phyloP scores from a whole-genome alignment of 495 filamentous ascomycete genomes.

The Trichoderma reesei region DNA sequence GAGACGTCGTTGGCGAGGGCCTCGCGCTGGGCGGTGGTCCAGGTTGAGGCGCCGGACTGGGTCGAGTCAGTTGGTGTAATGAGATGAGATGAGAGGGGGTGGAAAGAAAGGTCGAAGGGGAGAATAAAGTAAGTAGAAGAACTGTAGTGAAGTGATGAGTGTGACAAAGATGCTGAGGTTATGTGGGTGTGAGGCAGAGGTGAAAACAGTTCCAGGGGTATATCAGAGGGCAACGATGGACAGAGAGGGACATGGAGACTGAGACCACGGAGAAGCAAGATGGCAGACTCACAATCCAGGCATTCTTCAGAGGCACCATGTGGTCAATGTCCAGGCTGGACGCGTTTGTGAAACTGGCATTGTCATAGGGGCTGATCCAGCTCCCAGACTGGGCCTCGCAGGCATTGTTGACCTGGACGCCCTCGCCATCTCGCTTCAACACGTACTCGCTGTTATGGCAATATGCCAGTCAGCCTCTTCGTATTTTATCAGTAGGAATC shows the following conservation, averaged over 20 bases:
- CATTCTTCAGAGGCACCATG: conserved; percentile 62
- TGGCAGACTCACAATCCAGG: conserved; percentile 49
- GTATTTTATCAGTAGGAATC: not conserved
- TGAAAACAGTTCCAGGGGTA: conserved; percentile 58
- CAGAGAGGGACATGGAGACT: not conserved
- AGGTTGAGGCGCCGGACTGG: conserved; percentile 41
- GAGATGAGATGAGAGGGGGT: not conserved
- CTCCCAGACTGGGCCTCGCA: conserved; percentile 50
- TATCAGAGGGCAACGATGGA: not conserved
- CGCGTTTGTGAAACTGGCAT: conserved; percentile 53
- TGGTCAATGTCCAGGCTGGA: conserved; percentile 69
- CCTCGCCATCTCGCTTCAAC: conserved; percentile 56
- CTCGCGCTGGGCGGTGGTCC: conserved; percentile 54
- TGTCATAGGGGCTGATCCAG: conserved; percentile 62
- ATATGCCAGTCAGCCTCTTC: not conserved
- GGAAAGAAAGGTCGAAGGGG: not conserved
- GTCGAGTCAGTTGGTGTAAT: not conserved
- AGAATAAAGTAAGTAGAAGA: not conserved
- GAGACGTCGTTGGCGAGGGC: conserved; percentile 63
- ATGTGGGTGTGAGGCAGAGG: no score
- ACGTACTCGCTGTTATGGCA: conserved; percentile 47
- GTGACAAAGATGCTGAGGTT: no score
- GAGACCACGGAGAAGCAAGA: no score
- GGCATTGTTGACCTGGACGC: conserved; percentile 37
- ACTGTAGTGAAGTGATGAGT: no score